A percentile compares a stretch with the other conserved stretches of the same genome.
These are phyloP conservation scores for Pseudogymnoascus sp. DNA, from an alignment of 2,329 filamentous ascomycete genomes.

Conservation along the genomic window DNA sequence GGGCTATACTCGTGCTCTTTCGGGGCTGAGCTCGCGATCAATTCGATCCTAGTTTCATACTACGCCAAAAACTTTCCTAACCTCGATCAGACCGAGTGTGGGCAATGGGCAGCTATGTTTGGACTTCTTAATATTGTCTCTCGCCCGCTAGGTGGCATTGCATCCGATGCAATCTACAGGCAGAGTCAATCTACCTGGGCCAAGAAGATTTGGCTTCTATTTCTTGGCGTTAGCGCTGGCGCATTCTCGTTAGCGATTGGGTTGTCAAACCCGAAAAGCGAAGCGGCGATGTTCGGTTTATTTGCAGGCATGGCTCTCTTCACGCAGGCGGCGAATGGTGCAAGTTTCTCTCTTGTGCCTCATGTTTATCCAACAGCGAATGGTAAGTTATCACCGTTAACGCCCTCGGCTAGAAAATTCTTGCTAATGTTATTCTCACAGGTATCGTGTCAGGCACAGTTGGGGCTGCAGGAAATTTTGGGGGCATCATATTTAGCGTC, in stretches of 20 bases:
- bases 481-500: slow-evolving; percentile 73
- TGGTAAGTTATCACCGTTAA: slow-evolving; percentile 26
- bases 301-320: slow-evolving; percentile 73
- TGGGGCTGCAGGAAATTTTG: slow-evolving; percentile 71
- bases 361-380: slow-evolving; percentile 60
- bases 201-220: slow-evolving; percentile 55
- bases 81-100: slow-evolving; percentile 47
- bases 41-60: slow-evolving; percentile 50
- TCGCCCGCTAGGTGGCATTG: slow-evolving; percentile 54
- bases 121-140: slow-evolving; percentile 64
- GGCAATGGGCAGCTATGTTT: slow-evolving; percentile 64
- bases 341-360: slow-evolving; percentile 78
- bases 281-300: slow-evolving; percentile 65
- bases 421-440: background rate
- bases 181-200: slow-evolving; percentile 45
- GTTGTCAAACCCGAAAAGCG: slow-evolving; percentile 49
- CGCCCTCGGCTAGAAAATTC: background rate
- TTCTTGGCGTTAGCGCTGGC: slow-evolving; percentile 47
- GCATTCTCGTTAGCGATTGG: slow-evolving; percentile 56
- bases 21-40: slow-evolving; percentile 53
- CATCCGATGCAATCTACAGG: slow-evolving; percentile 37
- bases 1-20: slow-evolving; percentile 56
- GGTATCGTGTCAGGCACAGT: slow-evolving; percentile 65
- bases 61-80: slow-evolving; percentile 50
- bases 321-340: slow-evolving; percentile 75